Conservation (phyloP, 495 filamentous ascomycete species). For the Podospora anserina region DNA sequence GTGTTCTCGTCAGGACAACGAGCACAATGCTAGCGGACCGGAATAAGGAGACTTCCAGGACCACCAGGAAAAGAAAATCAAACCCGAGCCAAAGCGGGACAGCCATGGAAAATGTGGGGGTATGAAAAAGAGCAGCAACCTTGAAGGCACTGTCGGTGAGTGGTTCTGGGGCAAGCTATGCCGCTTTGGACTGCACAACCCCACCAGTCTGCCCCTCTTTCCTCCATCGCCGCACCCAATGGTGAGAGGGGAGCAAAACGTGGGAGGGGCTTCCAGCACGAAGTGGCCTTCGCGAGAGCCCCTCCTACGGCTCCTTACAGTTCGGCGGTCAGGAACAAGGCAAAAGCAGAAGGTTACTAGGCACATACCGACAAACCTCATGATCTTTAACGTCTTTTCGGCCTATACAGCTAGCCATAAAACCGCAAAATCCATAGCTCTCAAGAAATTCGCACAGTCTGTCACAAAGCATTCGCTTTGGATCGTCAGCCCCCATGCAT, state of each 20-base stretch:
- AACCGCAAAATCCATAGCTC: background rate
- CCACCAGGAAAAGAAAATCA: conserved; percentile 9
- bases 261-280: background rate
- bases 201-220: background rate
- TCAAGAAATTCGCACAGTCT: too few relatives aligned
- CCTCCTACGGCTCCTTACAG: background rate
- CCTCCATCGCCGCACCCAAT: background rate
- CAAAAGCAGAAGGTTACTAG: background rate
- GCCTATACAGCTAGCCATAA: background rate
- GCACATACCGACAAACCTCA: background rate
- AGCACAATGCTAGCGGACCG: background rate
- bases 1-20: conserved; percentile 4
- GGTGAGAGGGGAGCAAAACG: background rate
- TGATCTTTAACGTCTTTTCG: too few relatives aligned
- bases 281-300: background rate
- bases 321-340: background rate
- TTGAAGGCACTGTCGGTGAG: background rate
- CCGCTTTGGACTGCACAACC: background rate
- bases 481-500: background rate
- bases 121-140: background rate
- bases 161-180: background rate
- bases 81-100: background rate
- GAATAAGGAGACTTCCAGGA: conserved; percentile 3
- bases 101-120: background rate
- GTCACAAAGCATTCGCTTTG: background rate